Evolutionary conservation across 1,139 yeast genomes (phyloP).

Genomic region (Lodderomyces margitis): DNA sequence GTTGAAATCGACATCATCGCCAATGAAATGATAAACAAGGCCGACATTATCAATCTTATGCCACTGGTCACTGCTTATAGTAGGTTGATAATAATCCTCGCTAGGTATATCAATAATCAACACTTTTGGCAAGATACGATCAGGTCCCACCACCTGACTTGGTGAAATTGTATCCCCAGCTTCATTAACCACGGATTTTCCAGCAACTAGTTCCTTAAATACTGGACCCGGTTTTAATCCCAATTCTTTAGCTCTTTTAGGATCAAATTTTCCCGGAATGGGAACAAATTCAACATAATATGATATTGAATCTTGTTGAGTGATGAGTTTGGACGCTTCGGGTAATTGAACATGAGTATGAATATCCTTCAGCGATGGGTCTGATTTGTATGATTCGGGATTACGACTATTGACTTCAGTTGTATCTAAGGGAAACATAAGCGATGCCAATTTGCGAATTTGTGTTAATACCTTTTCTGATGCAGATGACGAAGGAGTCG

Average conservation of each 20-base stretch:
- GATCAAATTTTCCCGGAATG: constrained; percentile 74
- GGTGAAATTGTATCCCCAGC: constrained; percentile 63
- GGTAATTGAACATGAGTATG: constrained; percentile 45
- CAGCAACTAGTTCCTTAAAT: constrained; percentile 59
- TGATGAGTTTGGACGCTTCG: constrained; percentile 18
- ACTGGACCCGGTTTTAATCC: constrained; percentile 69
- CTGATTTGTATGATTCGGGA: constrained; percentile 40
- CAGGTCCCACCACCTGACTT: constrained; percentile 68
- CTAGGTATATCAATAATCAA: constrained; percentile 76
- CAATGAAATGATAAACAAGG: constrained; percentile 73
- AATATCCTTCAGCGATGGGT: constrained; percentile 40
- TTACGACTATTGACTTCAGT: constrained; percentile 34
- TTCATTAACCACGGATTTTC: constrained; percentile 54
- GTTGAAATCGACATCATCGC: constrained; percentile 55
- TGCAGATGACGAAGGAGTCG: constrained; percentile 8
- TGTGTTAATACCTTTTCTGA: constrained; percentile 19
- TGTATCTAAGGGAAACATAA: constrained; percentile 53
- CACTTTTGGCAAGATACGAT: constrained; percentile 56
- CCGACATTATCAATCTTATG: constrained; percentile 38
- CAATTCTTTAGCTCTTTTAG: constrained; percentile 59
- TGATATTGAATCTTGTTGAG: constrained; percentile 38
- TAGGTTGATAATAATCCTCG: constrained; percentile 45
- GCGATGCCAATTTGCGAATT: constrained; percentile 28
- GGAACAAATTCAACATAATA: constrained; percentile 68
- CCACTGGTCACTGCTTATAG: constrained; percentile 33